Percentiles rank a stretch among this genome's conserved stretches.
Evolutionary conservation across 768 basidiomycete species (phyloP).

Genomic region (Boletus insuetus): DNA sequence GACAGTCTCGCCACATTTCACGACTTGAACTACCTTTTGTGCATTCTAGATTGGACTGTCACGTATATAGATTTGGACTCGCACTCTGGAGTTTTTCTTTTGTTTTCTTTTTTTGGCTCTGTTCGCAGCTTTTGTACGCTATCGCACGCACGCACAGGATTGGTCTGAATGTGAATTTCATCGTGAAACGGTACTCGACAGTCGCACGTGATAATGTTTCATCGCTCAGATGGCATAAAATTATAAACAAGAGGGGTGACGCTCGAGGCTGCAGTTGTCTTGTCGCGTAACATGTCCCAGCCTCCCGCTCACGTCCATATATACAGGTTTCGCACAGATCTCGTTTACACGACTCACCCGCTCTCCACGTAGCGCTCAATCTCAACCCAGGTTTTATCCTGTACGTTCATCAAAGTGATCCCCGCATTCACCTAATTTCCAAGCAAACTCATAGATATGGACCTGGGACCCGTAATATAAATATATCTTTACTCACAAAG

Average conservation of each 20-base stretch:
- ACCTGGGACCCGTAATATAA: neutral
- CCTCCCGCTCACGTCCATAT: neutral
- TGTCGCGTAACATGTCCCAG: neutral
- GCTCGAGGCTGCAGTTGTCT: neutral
- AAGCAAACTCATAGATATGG: constrained; percentile 2
- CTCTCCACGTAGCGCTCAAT: neutral
- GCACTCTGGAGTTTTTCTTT: constrained; percentile 20
- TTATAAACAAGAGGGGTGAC: neutral
- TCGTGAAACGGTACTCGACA: too few relatives aligned
- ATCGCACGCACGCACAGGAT: constrained; percentile 7
- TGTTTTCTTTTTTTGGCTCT: constrained; percentile 2
- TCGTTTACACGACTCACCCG: constrained; percentile 10
- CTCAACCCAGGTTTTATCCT: constrained; percentile 5
- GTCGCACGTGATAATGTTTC: neutral
- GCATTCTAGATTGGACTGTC: constrained; percentile 22
- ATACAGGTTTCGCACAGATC: constrained; percentile 4
- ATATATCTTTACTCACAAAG: neutral
- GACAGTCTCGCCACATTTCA: constrained; percentile 5
- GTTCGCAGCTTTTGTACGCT: constrained; percentile 23
- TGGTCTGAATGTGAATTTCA: too few relatives aligned
- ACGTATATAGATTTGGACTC: constrained; percentile 32
- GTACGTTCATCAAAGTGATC: neutral
- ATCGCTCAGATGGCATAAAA: neutral
- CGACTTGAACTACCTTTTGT: constrained; percentile 7
- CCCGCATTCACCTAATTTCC: neutral